phyloP scores from a whole-genome alignment of 2,329 filamentous ascomycete genomes.

The Ophiocordyceps camponoti-floridani region DNA sequence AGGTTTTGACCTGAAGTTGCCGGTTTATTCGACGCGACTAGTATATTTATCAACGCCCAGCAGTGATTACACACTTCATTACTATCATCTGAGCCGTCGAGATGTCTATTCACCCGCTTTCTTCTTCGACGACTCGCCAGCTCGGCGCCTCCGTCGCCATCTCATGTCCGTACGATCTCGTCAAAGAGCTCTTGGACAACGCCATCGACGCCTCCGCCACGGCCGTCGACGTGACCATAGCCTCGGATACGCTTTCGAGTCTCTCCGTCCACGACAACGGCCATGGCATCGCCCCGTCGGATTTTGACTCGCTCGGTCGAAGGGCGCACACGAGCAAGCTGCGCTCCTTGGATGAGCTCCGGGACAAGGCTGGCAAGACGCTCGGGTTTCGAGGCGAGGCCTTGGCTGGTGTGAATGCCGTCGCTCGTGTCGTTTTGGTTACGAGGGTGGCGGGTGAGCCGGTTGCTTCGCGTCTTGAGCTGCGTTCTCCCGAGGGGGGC shows the following conservation, averaged over 20 bases:
- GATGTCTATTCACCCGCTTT: constrained; percentile 33
- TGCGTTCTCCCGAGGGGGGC: constrained; percentile 18
- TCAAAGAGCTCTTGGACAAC: constrained; percentile 69
- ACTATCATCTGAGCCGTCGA: neutral
- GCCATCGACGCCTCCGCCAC: constrained; percentile 54
- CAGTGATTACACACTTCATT: neutral
- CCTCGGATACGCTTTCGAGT: constrained; percentile 46
- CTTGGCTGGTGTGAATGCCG: constrained; percentile 43
- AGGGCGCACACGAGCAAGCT: constrained; percentile 63
- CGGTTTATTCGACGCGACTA: neutral
- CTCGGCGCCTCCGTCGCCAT: constrained; percentile 45
- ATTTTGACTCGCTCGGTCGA: constrained; percentile 44
- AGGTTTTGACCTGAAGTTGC: too few species aligned
- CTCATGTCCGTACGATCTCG: constrained; percentile 37
- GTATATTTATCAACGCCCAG: neutral
- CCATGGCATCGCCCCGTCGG: constrained; percentile 44
- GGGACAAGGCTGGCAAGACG: constrained; percentile 32
- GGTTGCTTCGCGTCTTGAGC: constrained; percentile 31
- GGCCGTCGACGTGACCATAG: constrained; percentile 44
- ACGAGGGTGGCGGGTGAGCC: constrained; percentile 45
- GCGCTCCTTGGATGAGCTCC: constrained; percentile 41
- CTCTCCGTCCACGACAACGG: constrained; percentile 61
- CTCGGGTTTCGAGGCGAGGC: constrained; percentile 67
- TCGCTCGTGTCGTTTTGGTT: constrained; percentile 42
- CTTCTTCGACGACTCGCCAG: constrained; percentile 29